phyloP scores from a whole-genome alignment of 352 stramenopile genomes.

The Plasmopara muralis region DNA sequence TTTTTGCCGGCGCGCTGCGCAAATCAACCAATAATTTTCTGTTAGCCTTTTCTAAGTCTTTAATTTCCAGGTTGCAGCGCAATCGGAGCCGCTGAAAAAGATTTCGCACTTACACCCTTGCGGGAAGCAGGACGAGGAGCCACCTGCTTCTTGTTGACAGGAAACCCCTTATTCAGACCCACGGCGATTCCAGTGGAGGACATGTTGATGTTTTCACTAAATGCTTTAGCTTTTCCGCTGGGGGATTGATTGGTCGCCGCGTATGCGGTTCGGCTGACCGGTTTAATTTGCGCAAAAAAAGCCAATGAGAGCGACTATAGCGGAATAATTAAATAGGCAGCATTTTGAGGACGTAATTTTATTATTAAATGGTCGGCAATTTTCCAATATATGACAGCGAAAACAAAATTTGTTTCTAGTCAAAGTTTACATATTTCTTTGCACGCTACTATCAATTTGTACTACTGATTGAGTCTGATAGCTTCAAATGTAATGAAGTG shows the following conservation, averaged over 20 bases:
- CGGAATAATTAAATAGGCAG: too few relatives aligned
- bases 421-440: too few relatives aligned
- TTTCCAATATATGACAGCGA: too few relatives aligned
- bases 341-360: too few relatives aligned
- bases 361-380: too few relatives aligned
- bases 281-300: constrained; percentile 4
- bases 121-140: constrained; percentile 71
- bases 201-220: constrained; percentile 78
- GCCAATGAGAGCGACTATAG: too few relatives aligned
- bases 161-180: constrained; percentile 90
- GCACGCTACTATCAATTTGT: too few relatives aligned
- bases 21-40: constrained; percentile 5
- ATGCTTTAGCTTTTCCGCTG: constrained; percentile 14
- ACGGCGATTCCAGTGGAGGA: constrained; percentile 89
- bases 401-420: too few relatives aligned
- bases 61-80: background rate
- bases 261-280: constrained; percentile 23
- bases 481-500: too few relatives aligned
- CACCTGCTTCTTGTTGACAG: constrained; percentile 89
- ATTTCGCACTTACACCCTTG: constrained; percentile 84
- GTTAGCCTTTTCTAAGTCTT: background rate
- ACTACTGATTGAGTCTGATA: too few relatives aligned
- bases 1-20: constrained; percentile 88
- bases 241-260: constrained; percentile 27
- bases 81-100: constrained; percentile 1